Evolutionary conservation across 495 filamentous ascomycete species (phyloP).

Genomic region (Neurospora sp.): DNA sequence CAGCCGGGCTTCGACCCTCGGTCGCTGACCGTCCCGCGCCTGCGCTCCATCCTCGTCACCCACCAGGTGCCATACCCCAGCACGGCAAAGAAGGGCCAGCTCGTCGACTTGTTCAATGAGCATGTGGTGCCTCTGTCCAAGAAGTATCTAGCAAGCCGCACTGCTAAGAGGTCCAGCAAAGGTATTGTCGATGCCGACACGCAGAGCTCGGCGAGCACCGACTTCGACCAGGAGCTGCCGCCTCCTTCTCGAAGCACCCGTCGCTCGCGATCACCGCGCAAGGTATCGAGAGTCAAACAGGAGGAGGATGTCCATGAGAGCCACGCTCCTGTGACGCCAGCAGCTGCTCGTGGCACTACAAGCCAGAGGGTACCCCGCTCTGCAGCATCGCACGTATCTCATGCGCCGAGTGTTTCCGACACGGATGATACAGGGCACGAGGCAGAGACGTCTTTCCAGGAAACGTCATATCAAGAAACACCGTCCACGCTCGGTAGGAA

Average conservation of each 20-base stretch:
- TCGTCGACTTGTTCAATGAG: slow-evolving; percentile 73
- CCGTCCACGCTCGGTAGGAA: slow-evolving; percentile 15
- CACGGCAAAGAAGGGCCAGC: slow-evolving; percentile 72
- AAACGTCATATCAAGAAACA: slow-evolving; percentile 11
- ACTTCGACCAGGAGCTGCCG: slow-evolving; percentile 33
- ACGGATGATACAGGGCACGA: slow-evolving; percentile 41
- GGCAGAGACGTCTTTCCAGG: background rate
- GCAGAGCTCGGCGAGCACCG: slow-evolving; percentile 29
- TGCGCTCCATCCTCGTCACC: slow-evolving; percentile 80
- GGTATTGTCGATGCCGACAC: slow-evolving; percentile 76
- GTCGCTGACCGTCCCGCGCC: slow-evolving; percentile 70
- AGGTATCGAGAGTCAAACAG: slow-evolving; percentile 34
- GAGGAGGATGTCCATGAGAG: slow-evolving; percentile 38
- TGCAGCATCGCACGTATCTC: slow-evolving; percentile 25
- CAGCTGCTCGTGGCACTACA: slow-evolving; percentile 31
- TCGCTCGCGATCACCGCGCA: slow-evolving; percentile 38
- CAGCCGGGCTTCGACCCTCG: slow-evolving; percentile 73
- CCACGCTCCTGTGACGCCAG: slow-evolving; percentile 18
- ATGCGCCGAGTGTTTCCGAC: slow-evolving; percentile 33
- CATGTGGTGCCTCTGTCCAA: slow-evolving; percentile 67
- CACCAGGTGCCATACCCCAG: slow-evolving; percentile 78
- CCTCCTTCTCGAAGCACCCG: slow-evolving; percentile 19
- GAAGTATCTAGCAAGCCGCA: slow-evolving; percentile 62
- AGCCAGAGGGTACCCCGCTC: slow-evolving; percentile 43
- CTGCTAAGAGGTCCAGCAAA: slow-evolving; percentile 67